Percentiles rank a stretch among this genome's conserved stretches.
Conservation (phyloP, 177 flowering plant species). For the Vitis hybrid region DNA sequence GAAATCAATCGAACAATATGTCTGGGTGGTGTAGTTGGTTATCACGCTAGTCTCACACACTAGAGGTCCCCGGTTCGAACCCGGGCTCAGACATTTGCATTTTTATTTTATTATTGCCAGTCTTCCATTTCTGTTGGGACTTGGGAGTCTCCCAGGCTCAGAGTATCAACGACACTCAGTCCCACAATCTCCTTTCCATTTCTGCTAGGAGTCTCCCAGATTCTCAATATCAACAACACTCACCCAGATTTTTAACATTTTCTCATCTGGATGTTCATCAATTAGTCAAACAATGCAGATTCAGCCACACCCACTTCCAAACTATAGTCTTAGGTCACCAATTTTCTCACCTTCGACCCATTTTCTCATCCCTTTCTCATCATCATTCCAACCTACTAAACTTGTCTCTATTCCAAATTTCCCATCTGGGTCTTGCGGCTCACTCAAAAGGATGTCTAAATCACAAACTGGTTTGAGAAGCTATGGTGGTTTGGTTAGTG, state of each 20-base stretch:
- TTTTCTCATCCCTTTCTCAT: constrained; percentile 3
- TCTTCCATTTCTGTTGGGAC: too few relatives aligned
- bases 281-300: constrained; percentile 21
- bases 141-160: too few relatives aligned
- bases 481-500: constrained; percentile 14
- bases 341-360: constrained; percentile 6
- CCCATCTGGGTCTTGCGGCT: constrained; percentile 29
- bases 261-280: too few relatives aligned
- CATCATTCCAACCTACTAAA: constrained; percentile 7
- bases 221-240: too few relatives aligned
- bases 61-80: constrained; percentile 98
- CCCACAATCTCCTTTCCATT: too few relatives aligned
- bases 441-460: constrained; percentile 32
- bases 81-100: constrained; percentile 76
- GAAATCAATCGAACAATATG: not conserved
- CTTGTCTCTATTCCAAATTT: constrained; percentile 8
- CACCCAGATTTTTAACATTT: too few relatives aligned
- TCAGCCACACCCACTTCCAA: constrained; percentile 26
- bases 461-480: constrained; percentile 20
- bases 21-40: constrained; percentile 97
- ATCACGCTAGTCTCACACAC: constrained; percentile 99
- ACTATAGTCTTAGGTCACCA: constrained; percentile 4
- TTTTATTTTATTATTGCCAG: too few relatives aligned
- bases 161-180: too few relatives aligned
- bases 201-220: too few relatives aligned